These are phyloP conservation scores for Moesziomyces globuligerus DNA, from an alignment of 1,284 basidiomycete genomes.

Conservation along the genomic window DNA sequence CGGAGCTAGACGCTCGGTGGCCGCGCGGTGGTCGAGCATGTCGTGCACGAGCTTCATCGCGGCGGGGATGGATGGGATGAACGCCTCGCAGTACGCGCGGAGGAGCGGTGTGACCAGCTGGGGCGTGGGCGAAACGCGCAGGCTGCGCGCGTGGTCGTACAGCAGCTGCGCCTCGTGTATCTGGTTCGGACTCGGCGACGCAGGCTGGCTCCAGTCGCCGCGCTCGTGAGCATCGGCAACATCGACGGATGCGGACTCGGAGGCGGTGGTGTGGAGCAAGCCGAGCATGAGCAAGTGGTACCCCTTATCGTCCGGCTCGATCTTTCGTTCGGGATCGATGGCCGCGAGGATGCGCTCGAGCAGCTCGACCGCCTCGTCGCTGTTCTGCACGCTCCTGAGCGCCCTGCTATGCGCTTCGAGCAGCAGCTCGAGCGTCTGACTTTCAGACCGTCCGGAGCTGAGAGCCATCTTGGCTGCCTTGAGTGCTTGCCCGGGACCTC, in stretches of 20 bases:
- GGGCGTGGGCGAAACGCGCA: slow-evolving; percentile 28
- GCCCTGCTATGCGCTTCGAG: slow-evolving; percentile 24
- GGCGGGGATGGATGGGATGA: slow-evolving; percentile 46
- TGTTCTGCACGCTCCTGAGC: slow-evolving; percentile 28
- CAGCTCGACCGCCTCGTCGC: slow-evolving; percentile 52
- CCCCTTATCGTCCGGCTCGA: slow-evolving; percentile 14
- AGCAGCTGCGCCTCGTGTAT: slow-evolving; percentile 49
- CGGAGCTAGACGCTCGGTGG: not conserved
- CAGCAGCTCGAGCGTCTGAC: slow-evolving; percentile 17
- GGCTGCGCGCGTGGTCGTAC: slow-evolving; percentile 39
- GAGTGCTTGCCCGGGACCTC: slow-evolving; percentile 22
- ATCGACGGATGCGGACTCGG: not conserved
- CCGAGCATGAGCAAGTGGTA: slow-evolving; percentile 33
- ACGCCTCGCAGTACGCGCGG: slow-evolving; percentile 51
- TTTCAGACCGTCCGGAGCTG: slow-evolving; percentile 1
- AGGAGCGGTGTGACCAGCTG: slow-evolving; percentile 49
- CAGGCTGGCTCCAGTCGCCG: not conserved
- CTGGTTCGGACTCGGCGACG: slow-evolving; percentile 35
- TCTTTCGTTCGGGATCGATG: slow-evolving; percentile 13
- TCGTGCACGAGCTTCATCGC: slow-evolving; percentile 46
- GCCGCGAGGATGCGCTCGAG: slow-evolving; percentile 18
- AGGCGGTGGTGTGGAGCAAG: slow-evolving; percentile 1
- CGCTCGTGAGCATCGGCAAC: not conserved
- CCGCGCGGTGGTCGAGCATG: slow-evolving; percentile 14
- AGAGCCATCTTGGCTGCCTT: slow-evolving; percentile 14